Base-by-base conservation (phyloP, 768 basidiomycete genomes). In the Termitomyces sp. region DNA sequence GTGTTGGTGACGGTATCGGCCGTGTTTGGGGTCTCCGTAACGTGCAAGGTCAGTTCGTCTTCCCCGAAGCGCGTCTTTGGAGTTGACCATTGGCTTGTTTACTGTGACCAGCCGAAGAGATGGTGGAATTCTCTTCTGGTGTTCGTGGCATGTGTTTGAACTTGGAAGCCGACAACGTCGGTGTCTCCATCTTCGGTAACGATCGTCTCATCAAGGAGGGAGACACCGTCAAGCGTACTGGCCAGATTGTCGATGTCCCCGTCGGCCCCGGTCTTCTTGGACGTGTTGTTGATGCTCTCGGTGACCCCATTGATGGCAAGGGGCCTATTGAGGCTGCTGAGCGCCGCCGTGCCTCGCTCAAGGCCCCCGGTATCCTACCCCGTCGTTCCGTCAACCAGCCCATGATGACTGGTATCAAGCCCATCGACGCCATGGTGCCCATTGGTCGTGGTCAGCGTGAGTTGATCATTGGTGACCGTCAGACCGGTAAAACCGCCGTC, bases 391-490 rank as follows among this genome's bases (percentile, higher is more conserved):
- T 99, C 80, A 92, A 93, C 82, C 94, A 98, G 84, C 96, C 97
- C 66, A 99, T 99, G 97, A 92, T 97, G 90, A 99, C 97, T 64
- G 97, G 97, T 81, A 88, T 99, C 72, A 99, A 99, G 82, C 94
- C 96, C 71, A 98, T 99, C 74, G 97, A 99, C 75, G 96, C 97
- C 72, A 97, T 99, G 94, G 97, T 99, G 63, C 97, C 97, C 68
- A 99, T 99, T 73, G 97, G 97, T 72, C 97, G 97, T 88, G 97
- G 97, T 61, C 97, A 99, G 80, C 97, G 97, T 91, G 97, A 99
- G 78, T 83, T 99, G 58, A 99, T 99, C 75, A 99, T 99, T 67
- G 97, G 97, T 86, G 97, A 99, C 71, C 94, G 97, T 87, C 97
- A 99, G 72, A 99, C 97, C 60, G 97, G 97, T 58, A 99, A 99